Base-by-base conservation (phyloP, 2,329 filamentous ascomycete genomes). In the Plectosphaerella cucumerina region DNA sequence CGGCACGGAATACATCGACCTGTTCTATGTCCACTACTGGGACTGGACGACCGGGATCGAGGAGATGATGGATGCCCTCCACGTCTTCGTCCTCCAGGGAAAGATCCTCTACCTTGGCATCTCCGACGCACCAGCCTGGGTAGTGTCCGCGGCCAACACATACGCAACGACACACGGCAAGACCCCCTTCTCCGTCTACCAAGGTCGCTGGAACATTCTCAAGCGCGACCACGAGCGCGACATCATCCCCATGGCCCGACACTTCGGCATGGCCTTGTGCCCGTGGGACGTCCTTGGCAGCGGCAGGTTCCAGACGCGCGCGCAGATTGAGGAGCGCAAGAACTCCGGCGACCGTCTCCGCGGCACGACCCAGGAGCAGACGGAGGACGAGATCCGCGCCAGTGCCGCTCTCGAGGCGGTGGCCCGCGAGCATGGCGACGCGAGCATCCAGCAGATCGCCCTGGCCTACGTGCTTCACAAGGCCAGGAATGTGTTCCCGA, bases 261-360 rank as follows among this genome's bases (percentile, higher is more conserved):
- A 65, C 21, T 69, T 68, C 31, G 70, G 70, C 50, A 73, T 75
- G 83, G 84, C 70, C 20, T 56, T 85, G 4, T 67, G 73, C 0
- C 82, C 84, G 0, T 88, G 81, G 81, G 82, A 80, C 47, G 78
- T 76, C 1, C 66, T 84, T 6, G 80, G 80, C 17, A 73, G 66
- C 67, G 79, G 79, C 39, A 68, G 69, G 50, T 76, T 80, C 64
- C 73, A 78, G 62, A 68, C 70, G 15, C 59, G 61, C 50, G 65
- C 65, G 50, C 60, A 62, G 48, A 26, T 70, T 44, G 65, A 68
- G 50, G 56, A 62, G 50, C 57, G 65, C 31, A 52, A 58, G 51
- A 47, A 63, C 5, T 34, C 48, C 1, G 73, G 71, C 35, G 75
- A 77, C 61, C 69, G 65, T 50, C 67, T 65, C 56, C 71, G 59